phyloP scores from a whole-genome alignment of 306 rosid genomes.

The Dalbergia cochinchinensis region DNA sequence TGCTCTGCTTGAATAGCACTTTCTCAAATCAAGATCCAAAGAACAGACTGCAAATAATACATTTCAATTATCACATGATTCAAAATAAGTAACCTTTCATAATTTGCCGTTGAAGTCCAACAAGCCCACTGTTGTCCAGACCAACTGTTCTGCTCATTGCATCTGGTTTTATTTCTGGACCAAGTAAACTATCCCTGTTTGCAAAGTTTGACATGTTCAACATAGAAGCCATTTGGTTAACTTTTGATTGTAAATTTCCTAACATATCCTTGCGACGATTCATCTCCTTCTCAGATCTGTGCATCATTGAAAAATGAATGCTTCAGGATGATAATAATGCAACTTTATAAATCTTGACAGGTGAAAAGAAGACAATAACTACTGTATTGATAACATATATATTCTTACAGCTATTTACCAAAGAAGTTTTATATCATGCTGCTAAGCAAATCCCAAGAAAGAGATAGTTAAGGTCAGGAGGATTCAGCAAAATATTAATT shows the following conservation, averaged over 20 bases:
- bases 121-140: slow-evolving; percentile 83
- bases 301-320: slow-evolving; percentile 46
- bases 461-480: slow-evolving; percentile 24
- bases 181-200: slow-evolving; percentile 90
- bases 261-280: slow-evolving; percentile 94
- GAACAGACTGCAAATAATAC: slow-evolving; percentile 15
- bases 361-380: slow-evolving; percentile 25
- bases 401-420: slow-evolving; percentile 20
- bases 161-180: slow-evolving; percentile 90
- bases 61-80: slow-evolving; percentile 35
- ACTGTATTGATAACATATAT: slow-evolving; percentile 16
- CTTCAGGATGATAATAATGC: slow-evolving; percentile 36
- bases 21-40: slow-evolving; percentile 45
- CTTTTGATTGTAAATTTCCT: slow-evolving; percentile 79
- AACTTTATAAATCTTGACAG: slow-evolving; percentile 28
- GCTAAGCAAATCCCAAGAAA: slow-evolving; percentile 1
- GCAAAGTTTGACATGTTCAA: slow-evolving; percentile 90
- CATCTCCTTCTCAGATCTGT: slow-evolving; percentile 93
- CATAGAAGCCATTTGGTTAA: slow-evolving; percentile 86
- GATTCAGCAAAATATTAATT: slow-evolving; percentile 22
- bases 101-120: slow-evolving; percentile 89
- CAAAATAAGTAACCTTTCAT: slow-evolving; percentile 75
- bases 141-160: slow-evolving; percentile 81
- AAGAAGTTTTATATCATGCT: neutral
- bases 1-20: slow-evolving; percentile 74